phyloP scores from a whole-genome alignment of 148 eudicot genomes.

The Persicaria maculosa region DNA sequence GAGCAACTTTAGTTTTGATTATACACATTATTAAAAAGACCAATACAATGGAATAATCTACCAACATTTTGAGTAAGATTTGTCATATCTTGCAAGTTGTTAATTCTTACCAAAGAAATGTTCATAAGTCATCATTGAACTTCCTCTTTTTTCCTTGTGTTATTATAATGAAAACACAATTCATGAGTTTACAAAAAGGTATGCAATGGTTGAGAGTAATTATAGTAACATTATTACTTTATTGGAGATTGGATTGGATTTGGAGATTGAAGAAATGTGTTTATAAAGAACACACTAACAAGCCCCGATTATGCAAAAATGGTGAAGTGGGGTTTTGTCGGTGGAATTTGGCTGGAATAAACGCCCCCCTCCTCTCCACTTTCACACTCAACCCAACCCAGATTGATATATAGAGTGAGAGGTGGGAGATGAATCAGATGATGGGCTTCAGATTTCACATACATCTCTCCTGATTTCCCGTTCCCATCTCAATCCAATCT shows the following conservation, averaged over 20 bases:
- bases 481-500: neutral
- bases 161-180: too few relatives aligned
- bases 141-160: too few relatives aligned
- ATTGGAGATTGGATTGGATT: too few relatives aligned
- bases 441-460: neutral
- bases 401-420: neutral
- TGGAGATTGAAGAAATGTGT: neutral
- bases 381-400: neutral
- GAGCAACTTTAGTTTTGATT: too few relatives aligned
- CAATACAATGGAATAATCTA: neutral
- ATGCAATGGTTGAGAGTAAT: too few relatives aligned
- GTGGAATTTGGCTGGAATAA: slow-evolving; percentile 4
- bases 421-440: too few relatives aligned
- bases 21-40: too few relatives aligned
- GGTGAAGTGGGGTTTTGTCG: slow-evolving; percentile 10
- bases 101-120: too few relatives aligned
- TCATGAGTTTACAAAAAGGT: too few relatives aligned
- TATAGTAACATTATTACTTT: too few relatives aligned
- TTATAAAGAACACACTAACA: neutral
- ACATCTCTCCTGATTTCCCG: slow-evolving; percentile 10
- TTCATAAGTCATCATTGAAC: too few relatives aligned
- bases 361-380: neutral
- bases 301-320: neutral
- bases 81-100: too few relatives aligned
- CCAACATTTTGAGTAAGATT: neutral